phyloP scores from a whole-genome alignment of 176 grass and related monocot species.

The Eleusine indica region DNA sequence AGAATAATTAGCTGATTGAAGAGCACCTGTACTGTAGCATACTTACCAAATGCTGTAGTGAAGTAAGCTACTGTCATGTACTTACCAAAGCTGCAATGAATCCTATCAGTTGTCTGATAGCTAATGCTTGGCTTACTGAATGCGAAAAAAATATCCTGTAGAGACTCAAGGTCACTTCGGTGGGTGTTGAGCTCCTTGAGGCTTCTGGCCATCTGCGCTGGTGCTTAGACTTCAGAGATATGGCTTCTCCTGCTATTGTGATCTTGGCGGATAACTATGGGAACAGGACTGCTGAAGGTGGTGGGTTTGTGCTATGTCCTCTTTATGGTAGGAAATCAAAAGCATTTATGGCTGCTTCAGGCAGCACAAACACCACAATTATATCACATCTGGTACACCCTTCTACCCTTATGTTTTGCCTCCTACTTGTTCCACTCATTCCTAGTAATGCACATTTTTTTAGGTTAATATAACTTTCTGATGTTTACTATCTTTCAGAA shows the following conservation, averaged over 20 bases:
- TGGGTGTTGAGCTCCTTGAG: conserved; percentile 85
- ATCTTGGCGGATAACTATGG: conserved; percentile 77
- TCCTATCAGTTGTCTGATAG: conserved; percentile 2
- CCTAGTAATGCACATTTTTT: not conserved
- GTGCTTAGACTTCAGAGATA: conserved; percentile 99
- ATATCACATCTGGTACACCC: conserved; percentile 80
- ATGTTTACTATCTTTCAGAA: conserved; percentile 55
- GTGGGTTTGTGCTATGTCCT: conserved; percentile 93
- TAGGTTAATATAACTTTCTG: conserved; percentile 23
- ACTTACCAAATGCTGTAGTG: conserved; percentile 9
- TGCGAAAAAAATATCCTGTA: conserved; percentile 42
- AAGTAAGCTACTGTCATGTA: conserved; percentile 33
- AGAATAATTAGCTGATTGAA: not conserved
- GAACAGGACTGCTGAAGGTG: conserved; percentile 73
- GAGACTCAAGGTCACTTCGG: conserved; percentile 91
- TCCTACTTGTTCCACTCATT: conserved; percentile 3
- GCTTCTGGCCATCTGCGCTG: conserved; percentile 76
- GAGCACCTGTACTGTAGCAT: conserved; percentile 12
- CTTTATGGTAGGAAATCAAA: conserved; percentile 94
- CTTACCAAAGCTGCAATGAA: not conserved
- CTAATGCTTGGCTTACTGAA: conserved; percentile 32
- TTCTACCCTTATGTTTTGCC: not conserved
- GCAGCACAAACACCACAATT: conserved; percentile 72
- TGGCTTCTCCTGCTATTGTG: conserved; percentile 83
- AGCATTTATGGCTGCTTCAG: conserved; percentile 90